Conservation (phyloP, 2,329 filamentous ascomycete species). For the Diaporthe eres region DNA sequence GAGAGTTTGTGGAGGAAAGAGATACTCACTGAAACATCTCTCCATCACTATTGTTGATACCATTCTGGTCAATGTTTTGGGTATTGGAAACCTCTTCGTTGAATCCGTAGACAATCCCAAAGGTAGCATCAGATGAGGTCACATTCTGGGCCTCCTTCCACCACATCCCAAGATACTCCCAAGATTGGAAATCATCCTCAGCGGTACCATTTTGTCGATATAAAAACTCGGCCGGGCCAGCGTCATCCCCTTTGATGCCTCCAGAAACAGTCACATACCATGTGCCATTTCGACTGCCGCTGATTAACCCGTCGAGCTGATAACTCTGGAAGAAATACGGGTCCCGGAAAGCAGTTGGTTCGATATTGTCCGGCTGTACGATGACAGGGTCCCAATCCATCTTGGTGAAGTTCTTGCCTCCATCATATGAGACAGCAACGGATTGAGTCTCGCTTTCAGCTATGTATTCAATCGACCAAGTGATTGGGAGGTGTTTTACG, state of each 20-base stretch:
- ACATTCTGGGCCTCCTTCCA: constrained; percentile 56
- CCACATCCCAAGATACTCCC: constrained; percentile 49
- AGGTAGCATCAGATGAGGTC: constrained; percentile 52
- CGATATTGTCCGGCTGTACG: constrained; percentile 46
- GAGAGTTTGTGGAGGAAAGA: neutral
- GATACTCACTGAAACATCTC: constrained; percentile 51
- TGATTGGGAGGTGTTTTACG: constrained; percentile 59
- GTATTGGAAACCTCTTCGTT: constrained; percentile 62
- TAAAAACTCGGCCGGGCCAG: constrained; percentile 56
- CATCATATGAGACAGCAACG: constrained; percentile 52
- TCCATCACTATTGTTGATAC: constrained; percentile 54
- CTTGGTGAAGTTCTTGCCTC: constrained; percentile 56
- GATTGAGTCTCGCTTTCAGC: constrained; percentile 57
- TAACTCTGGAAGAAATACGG: constrained; percentile 57
- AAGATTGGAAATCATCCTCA: constrained; percentile 54
- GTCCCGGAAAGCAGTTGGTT: constrained; percentile 57
- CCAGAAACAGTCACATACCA: constrained; percentile 58
- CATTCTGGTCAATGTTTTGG: constrained; percentile 56
- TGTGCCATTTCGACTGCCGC: constrained; percentile 48
- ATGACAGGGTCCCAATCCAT: constrained; percentile 54
- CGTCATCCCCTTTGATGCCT: constrained; percentile 52
- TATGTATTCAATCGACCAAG: constrained; percentile 52
- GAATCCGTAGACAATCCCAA: constrained; percentile 56
- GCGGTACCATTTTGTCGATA: constrained; percentile 52
- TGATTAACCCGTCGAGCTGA: constrained; percentile 52